Evolutionary conservation across 805 yeast species (phyloP), one percentile per base, ranked within the genome.

Genomic region (Ogataea wickerhamii): DNA sequence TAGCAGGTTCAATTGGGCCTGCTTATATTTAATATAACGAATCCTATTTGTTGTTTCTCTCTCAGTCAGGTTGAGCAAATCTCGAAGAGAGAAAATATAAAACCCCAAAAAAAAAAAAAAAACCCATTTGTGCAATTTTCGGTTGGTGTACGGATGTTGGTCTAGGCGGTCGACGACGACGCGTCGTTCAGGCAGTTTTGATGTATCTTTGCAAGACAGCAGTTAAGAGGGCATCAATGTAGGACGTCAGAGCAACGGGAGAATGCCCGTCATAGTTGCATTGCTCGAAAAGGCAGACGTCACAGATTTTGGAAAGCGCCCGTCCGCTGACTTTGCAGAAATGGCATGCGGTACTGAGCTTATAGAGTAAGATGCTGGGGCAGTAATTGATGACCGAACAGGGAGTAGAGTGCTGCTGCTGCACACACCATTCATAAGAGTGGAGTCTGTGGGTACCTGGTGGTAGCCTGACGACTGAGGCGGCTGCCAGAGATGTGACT

Each of bases 401-500:
- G 16, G 29, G n/a, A 8, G 29, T 14, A 11, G 17, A 12, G 8
- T 7, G 18, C 12, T 11, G 20, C 20, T 17, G 22, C 22, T 17
- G 20, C 20, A 8, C 32, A 18, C 32, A 29, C 32, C 32, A 29
- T 18, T 16, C 20, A 18, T 16, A 29, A 7, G 20, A 11, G 7
- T 27, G 30, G 6, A 17, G 22, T 11, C 7, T 18, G 10, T 29
- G 8, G 14, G n/a, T 8, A 10, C 16, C 13, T 8, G 10, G 10
- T 11, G 32, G 32, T 7, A 29, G 8, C 22, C 18, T 21, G 6
- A 29, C 10, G 22, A 13, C 32, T 17, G 22, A 17, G 10, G 8
- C 8, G 6, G 20, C 32, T 8, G 18, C 24, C 6, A 64, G 48
- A 16, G 55, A 55, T 17, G 48, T 45, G 8, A 67, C 45, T 10